Percentiles rank a stretch among this genome's conserved stretches.
phyloP scores from a whole-genome alignment of 176 grass and related monocot genomes.

The Leersia perrieri region DNA sequence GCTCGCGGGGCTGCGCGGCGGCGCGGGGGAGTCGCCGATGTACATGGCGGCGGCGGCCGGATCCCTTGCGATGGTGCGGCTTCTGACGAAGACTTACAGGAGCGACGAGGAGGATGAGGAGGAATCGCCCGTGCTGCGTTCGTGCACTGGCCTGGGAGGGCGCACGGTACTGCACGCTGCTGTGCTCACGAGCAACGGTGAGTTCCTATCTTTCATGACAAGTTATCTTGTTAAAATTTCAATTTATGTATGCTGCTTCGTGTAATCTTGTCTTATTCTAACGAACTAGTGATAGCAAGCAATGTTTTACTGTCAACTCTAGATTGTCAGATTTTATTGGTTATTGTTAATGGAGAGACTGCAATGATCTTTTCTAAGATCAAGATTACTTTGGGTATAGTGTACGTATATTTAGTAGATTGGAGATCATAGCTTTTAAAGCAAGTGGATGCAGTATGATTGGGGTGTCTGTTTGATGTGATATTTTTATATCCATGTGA shows the following conservation, averaged over 20 bases:
- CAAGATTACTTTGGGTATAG: neutral
- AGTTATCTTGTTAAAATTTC: neutral
- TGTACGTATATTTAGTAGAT: neutral
- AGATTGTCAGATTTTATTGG: neutral
- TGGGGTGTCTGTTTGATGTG: conserved; percentile 5
- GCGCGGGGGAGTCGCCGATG: conserved; percentile 32
- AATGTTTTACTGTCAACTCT: neutral
- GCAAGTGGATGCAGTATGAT: neutral
- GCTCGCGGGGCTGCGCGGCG: conserved; percentile 24
- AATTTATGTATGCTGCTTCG: neutral
- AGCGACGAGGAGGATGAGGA: neutral
- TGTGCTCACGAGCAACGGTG: conserved; percentile 43
- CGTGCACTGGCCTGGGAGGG: conserved; percentile 31
- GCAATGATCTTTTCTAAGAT: neutral
- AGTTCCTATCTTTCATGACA: conserved; percentile 5
- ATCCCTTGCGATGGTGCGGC: conserved; percentile 36
- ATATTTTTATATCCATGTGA: neutral
- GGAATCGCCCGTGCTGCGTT: neutral
- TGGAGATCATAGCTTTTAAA: neutral
- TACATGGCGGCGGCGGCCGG: conserved; percentile 61
- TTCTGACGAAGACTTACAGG: conserved; percentile 25
- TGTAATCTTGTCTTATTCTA: neutral
- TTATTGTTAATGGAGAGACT: conserved; percentile 8
- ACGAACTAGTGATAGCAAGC: neutral
- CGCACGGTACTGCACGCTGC: conserved; percentile 61